These are phyloP conservation scores for Pseudogymnoascus sp. DNA, from an alignment of 2,329 filamentous ascomycete genomes.

Conservation along the genomic window DNA sequence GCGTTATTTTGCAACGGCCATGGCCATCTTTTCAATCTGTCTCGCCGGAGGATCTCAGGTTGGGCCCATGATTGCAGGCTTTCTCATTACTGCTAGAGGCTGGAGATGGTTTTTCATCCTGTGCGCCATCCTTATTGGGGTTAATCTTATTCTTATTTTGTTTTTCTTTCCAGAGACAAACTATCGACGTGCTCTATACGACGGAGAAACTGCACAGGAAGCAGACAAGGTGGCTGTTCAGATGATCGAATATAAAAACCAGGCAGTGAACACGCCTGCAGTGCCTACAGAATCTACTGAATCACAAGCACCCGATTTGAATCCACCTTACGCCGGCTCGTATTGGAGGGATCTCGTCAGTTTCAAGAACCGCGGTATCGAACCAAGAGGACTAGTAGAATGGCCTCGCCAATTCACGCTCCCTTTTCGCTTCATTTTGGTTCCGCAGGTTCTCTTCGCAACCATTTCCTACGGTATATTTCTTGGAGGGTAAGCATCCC, in stretches of 20 bases:
- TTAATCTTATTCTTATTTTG: conserved; percentile 26
- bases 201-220: conserved; percentile 21
- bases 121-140: conserved; percentile 25
- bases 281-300: conserved; percentile 13
- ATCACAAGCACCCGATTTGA: conserved; percentile 14
- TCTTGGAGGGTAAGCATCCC: conserved; percentile 15
- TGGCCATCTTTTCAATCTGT: conserved; percentile 28
- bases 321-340: conserved; percentile 19
- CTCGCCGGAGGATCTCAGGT: conserved; percentile 29
- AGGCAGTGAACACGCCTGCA: neutral
- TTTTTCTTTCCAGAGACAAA: conserved; percentile 31
- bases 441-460: conserved; percentile 17
- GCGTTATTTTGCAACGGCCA: conserved; percentile 18
- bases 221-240: conserved; percentile 18
- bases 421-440: conserved; percentile 19
- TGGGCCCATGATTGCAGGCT: conserved; percentile 30
- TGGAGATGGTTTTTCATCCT: conserved; percentile 33
- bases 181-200: conserved; percentile 21
- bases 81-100: conserved; percentile 26
- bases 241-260: conserved; percentile 13
- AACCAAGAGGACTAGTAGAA: conserved; percentile 13
- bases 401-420: conserved; percentile 19
- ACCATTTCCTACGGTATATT: conserved; percentile 17
- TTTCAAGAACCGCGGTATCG: conserved; percentile 19
- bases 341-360: conserved; percentile 26